Base-by-base conservation (phyloP, 2,329 filamentous ascomycete species). In the Chaetomiaceae sp. region DNA sequence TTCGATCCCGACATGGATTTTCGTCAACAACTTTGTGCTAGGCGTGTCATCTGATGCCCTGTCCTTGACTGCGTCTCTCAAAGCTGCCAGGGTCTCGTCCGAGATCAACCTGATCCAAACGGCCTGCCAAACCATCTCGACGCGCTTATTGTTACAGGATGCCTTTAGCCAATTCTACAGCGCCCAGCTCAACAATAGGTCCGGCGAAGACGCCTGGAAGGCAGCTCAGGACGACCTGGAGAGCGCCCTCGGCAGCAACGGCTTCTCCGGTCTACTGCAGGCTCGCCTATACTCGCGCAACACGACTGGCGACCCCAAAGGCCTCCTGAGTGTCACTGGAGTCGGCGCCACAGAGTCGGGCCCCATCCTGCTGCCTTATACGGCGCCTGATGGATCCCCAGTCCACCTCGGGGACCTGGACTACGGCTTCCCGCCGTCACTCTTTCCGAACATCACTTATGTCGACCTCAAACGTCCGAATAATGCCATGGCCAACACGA, bases 371-470 rank as follows among this genome's bases (percentile, higher is more conserved):
- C 72, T 95, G 29, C 89, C 89, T 1, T 85, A 84, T 59, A 64
- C 61, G 2, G 72, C 75, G 40, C 63, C 79, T 0, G 75, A 87
- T 60, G 87, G 87, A 21, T 71, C 75, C 2, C 63, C 69, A 0
- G 75, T 85, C 21, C 73, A 75, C 40, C 74, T 95, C 14, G 83
- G 86, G 44, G 80, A 89, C 58, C 64, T 69, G 1, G 72, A 72
- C 4, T 69, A 76, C n/a, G 89, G 89, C 34, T 95, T 86, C 59
- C 87, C 90, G 10, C 75, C 84, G 0, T 67, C 70, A 2, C 76
- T 95, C 2, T 95, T 90, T 64, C 90, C 90, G 1, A 90, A 90
- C 61, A 78, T 95, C 53, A 88, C 85, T 0, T 89, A 89, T 63
- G 65, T 69, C 36, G 66, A 74, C 54, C 72, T 76, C 9, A 66